Evolutionary conservation across 345 rosid species (phyloP).

Genomic region (Pugionium dolabratum): DNA sequence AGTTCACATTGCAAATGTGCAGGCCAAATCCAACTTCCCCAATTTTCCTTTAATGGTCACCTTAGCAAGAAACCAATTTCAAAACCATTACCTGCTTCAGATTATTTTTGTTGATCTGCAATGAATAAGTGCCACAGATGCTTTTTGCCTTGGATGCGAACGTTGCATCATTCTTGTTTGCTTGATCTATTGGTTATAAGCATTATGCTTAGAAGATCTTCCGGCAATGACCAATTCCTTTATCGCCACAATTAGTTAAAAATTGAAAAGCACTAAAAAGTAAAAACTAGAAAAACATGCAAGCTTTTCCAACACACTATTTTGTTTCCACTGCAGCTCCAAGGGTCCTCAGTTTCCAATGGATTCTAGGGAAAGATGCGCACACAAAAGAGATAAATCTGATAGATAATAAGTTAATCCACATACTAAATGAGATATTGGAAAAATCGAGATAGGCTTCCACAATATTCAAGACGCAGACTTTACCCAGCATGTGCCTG

Average conservation of each 20-base stretch:
- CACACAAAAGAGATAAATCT: slow-evolving; percentile 12
- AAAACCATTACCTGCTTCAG: slow-evolving; percentile 56
- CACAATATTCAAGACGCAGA: slow-evolving; percentile 4
- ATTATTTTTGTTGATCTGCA: slow-evolving; percentile 59
- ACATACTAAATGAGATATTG: slow-evolving; percentile 23
- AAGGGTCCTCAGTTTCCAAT: slow-evolving; percentile 20
- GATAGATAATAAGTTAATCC: slow-evolving; percentile 7
- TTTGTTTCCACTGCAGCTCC: slow-evolving; percentile 7
- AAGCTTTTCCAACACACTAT: slow-evolving; percentile 23
- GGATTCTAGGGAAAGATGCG: neutral
- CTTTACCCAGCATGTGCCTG: slow-evolving; percentile 5
- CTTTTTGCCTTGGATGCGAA: slow-evolving; percentile 42
- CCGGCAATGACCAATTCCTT: neutral
- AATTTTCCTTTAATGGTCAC: slow-evolving; percentile 17
- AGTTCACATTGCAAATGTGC: slow-evolving; percentile 8
- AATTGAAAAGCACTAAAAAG: slow-evolving; percentile 3
- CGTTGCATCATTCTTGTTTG: slow-evolving; percentile 37
- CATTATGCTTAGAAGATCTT: slow-evolving; percentile 13
- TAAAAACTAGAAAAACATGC: slow-evolving; percentile 9
- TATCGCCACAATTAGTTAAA: neutral
- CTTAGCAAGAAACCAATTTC: slow-evolving; percentile 10
- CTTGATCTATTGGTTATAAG: slow-evolving; percentile 41
- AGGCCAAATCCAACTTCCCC: neutral
- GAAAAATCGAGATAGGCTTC: slow-evolving; percentile 11
- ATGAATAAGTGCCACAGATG: slow-evolving; percentile 84